Evolutionary conservation across 768 basidiomycete species (phyloP).

Genomic region (Astraeus odoratus): DNA sequence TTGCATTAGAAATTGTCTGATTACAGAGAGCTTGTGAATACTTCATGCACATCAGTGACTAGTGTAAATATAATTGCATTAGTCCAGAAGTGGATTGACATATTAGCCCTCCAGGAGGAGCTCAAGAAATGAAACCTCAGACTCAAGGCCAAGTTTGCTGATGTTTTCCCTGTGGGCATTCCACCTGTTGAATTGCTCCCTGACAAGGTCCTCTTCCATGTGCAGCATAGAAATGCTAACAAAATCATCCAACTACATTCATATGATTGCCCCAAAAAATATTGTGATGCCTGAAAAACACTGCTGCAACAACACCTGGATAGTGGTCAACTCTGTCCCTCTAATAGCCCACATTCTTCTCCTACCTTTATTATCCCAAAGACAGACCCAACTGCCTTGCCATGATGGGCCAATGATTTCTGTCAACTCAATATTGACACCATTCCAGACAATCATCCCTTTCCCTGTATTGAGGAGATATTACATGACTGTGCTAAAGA

Average conservation of each 20-base stretch:
- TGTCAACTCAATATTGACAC: constrained; percentile 15
- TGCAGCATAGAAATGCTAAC: constrained; percentile 10
- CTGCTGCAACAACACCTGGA: constrained; percentile 27
- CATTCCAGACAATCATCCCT: constrained; percentile 12
- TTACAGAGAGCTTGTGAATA: not conserved
- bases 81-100: not conserved
- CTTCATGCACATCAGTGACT: not conserved
- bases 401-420: constrained; percentile 15
- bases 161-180: not conserved
- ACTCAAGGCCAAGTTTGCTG: not conserved
- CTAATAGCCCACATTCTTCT: constrained; percentile 21
- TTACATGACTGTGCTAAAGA: constrained; percentile 5
- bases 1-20: not conserved
- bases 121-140: not conserved
- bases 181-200: constrained; percentile 14
- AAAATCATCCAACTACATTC: constrained; percentile 7
- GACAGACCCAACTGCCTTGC: no score
- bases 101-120: not conserved
- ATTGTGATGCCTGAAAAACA: constrained; percentile 20
- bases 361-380: no score
- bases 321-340: constrained; percentile 22
- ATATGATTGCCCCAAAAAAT: constrained; percentile 20
- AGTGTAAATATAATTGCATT: not conserved
- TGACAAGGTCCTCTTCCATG: constrained; percentile 7
- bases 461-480: constrained; percentile 15